phyloP scores from a whole-genome alignment of 331 rosid species.

The Malus hybrid region DNA sequence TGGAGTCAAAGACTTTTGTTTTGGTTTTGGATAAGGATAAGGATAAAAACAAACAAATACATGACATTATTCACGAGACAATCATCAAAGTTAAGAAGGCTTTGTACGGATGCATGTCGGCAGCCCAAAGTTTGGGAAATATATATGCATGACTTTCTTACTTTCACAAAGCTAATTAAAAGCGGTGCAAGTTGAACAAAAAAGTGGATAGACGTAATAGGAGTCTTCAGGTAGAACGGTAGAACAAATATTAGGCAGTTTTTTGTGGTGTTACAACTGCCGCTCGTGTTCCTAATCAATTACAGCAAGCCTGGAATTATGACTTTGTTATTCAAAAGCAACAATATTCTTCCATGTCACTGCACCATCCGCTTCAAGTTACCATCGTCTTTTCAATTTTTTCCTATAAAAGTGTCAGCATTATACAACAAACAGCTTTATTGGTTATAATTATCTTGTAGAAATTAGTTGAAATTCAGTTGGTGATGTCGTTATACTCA shows the following conservation, averaged over 20 bases:
- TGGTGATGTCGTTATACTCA: not conserved
- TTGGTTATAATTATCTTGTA: not conserved
- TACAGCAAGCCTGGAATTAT: not conserved
- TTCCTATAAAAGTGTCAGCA: not conserved
- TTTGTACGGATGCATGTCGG: not conserved
- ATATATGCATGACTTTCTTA: not conserved
- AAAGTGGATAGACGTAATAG: no score
- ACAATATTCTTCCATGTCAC: not conserved
- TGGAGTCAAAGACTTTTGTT: not conserved
- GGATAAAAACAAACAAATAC: not conserved
- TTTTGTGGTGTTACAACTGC: not conserved
- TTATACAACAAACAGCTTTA: not conserved
- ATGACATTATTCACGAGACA: not conserved
- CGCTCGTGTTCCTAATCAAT: not conserved
- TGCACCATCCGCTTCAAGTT: not conserved
- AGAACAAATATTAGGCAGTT: not conserved
- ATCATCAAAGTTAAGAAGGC: not conserved
- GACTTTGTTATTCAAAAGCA: not conserved
- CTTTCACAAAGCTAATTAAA: not conserved
- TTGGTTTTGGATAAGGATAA: slow-evolving; percentile 5
- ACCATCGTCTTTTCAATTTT: not conserved
- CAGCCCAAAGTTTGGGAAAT: not conserved
- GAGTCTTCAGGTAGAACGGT: not conserved
- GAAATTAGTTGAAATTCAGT: not conserved
- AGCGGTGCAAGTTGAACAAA: no score